Evolutionary conservation across 2,329 filamentous ascomycete genomes (phyloP), one percentile per base, ranked within the genome.

Genomic region (Aspergillus fijiensis): DNA sequence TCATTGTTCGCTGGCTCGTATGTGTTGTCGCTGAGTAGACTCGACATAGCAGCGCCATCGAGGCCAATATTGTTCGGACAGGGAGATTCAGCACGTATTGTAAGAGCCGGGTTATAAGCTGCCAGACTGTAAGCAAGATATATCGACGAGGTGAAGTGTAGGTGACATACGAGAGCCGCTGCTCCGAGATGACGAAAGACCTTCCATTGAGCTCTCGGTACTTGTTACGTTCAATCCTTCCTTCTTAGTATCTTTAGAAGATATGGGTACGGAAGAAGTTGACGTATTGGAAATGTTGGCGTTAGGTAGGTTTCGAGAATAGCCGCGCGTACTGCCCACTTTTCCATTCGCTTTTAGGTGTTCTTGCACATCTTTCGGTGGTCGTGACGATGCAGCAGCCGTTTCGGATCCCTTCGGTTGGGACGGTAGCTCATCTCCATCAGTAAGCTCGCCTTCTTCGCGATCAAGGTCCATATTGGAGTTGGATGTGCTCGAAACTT

Each of bases 361-460:
- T 49, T 51, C 42, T 19, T 25, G 56, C 35, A 31, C 33, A 27
- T 39, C 35, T 12, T 16, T 19, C n/a, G 5, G 42, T 21, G 33
- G 16, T 45, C 49, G 42, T 55, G 25, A n/a, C 27, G n/a, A 60
- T 14, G 49, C 54, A 10, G 47, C 27, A 4, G 29, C 42, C 35
- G 42, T 7, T 21, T 21, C 23, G 27, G 51, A 45, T 53, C 50
- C 11, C 9, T 23, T 59, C 16, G 59, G 47, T 9, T 48, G 49
- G 9, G 49, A 49, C 19, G 50, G 23, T 7, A 25, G 49, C 10
- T 83, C 81, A 66, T 89, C 87, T 19, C 82, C 84, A 67, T 94
- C 91, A 63, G 86, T 90, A 31, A 95, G 73, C 72, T 96, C 91
- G 16, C 89, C 90, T 68, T 96, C 91, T 69, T 95, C 90, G 58